A percentile compares a stretch with the other conserved stretches of the same genome.
Evolutionary conservation across 2,329 filamentous ascomycete species (phyloP).

Genomic region (Diplodia intermedia): DNA sequence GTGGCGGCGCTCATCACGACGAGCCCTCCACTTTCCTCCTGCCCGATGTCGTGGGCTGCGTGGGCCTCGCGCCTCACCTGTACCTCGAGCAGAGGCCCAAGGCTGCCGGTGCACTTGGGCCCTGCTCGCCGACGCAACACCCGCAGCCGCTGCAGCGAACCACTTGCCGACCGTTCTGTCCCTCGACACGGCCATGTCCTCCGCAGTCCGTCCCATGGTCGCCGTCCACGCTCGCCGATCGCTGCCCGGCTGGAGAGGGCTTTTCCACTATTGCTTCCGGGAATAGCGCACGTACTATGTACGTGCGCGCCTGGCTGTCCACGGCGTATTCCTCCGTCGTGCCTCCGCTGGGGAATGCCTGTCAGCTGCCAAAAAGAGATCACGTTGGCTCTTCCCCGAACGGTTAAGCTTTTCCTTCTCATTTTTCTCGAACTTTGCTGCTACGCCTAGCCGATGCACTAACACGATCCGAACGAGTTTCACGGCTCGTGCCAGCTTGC

Average conservation of each 20-base stretch:
- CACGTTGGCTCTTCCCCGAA: not conserved
- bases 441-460: constrained; percentile 2
- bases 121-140: not conserved
- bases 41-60: constrained; percentile 4
- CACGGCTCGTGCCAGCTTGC: constrained; percentile 10
- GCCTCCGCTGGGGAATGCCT: constrained; percentile 1
- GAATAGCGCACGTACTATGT: constrained; percentile 9
- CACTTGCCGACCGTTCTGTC: constrained; percentile 9
- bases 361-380: constrained; percentile 1
- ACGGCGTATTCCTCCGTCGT: not conserved
- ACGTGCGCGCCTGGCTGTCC: not conserved
- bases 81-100: constrained; percentile 1
- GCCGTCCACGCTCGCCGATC: constrained; percentile 8
- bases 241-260: not conserved
- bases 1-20: constrained; percentile 4
- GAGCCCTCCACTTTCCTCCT: constrained; percentile 15
- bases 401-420: constrained; percentile 19
- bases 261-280: not conserved
- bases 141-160: not conserved
- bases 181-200: not conserved
- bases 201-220: not conserved
- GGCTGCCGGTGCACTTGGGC: not conserved
- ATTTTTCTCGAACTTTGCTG: constrained; percentile 24
- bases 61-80: constrained; percentile 11
- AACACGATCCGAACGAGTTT: not conserved